Evolutionary conservation across 768 basidiomycete genomes (phyloP).

Genomic region (Trametes meyenii): DNA sequence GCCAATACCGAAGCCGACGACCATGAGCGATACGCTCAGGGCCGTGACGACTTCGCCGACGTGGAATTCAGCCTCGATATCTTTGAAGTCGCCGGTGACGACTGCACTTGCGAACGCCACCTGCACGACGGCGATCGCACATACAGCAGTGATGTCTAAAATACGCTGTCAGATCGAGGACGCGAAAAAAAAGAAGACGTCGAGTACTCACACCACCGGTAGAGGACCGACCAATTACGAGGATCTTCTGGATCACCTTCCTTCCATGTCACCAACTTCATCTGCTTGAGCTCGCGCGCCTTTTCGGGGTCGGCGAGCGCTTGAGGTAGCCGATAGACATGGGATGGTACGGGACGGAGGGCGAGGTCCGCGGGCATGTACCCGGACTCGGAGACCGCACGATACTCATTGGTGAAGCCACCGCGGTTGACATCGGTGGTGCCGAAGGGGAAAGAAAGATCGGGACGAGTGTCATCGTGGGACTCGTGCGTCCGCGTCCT

Average conservation of each 20-base stretch:
- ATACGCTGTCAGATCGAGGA: not conserved
- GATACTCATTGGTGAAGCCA: conserved; percentile 40
- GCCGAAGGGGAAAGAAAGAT: conserved; percentile 35
- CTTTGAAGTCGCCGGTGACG: conserved; percentile 42
- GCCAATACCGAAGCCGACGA: conserved; percentile 40
- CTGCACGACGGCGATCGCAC: conserved; percentile 37
- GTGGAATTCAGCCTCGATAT: conserved; percentile 36
- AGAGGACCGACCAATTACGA: conserved; percentile 37
- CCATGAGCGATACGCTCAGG: conserved; percentile 41
- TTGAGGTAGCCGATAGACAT: conserved; percentile 25
- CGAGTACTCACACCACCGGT: conserved; percentile 38
- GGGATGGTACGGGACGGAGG: conserved; percentile 34
- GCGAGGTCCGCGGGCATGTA: conserved; percentile 33
- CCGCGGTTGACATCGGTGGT: conserved; percentile 32
- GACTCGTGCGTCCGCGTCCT: conserved; percentile 22
- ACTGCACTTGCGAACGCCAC: conserved; percentile 42
- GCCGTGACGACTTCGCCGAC: conserved; percentile 38
- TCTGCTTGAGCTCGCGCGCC: conserved; percentile 34
- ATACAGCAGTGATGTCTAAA: conserved; percentile 35
- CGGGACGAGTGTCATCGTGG: conserved; percentile 28
- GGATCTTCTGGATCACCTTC: conserved; percentile 45
- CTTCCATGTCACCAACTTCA: conserved; percentile 42
- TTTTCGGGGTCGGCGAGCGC: conserved; percentile 40
- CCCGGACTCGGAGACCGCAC: conserved; percentile 34
- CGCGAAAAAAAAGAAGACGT: not conserved